Conservation (phyloP, 139 green algal genomes). For the Coelastrella sp. region DNA sequence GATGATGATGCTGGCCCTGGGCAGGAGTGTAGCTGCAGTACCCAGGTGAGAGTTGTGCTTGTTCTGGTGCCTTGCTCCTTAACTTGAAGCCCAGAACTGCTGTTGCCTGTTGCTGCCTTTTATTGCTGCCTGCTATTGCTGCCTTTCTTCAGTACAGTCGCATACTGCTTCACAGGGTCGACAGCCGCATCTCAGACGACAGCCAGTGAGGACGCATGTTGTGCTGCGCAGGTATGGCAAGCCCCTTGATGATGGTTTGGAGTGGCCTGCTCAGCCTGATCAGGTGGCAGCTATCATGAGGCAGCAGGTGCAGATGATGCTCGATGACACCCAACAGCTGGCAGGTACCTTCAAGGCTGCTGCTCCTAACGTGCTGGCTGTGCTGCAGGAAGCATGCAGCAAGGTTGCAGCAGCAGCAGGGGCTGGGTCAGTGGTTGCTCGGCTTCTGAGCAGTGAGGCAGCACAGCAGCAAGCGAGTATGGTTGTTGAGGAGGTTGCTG, state of each 20-base stretch:
- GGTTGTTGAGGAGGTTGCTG: not conserved
- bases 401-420: not conserved
- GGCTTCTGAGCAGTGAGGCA: not conserved
- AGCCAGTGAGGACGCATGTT: not conserved
- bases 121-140: not conserved
- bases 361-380: not conserved
- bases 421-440: not conserved
- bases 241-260: constrained; percentile 48
- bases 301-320: constrained; percentile 9
- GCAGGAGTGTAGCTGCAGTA: constrained; percentile 30
- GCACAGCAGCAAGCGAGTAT: not conserved
- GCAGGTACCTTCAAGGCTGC: not conserved
- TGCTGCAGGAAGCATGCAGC: not conserved
- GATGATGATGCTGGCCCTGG: constrained; percentile 40
- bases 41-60: constrained; percentile 6
- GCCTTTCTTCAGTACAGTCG: not conserved
- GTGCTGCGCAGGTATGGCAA: constrained; percentile 60
- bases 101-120: not conserved
- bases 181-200: too few species aligned
- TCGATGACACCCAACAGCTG: constrained; percentile 22
- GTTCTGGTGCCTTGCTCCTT: not conserved
- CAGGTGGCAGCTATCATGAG: constrained; percentile 66
- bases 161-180: not conserved
- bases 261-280: constrained; percentile 55
- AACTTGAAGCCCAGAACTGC: too few species aligned